Evolutionary conservation across 2,329 filamentous ascomycete species (phyloP).

Genomic region (Amylocarpus encephaloides): DNA sequence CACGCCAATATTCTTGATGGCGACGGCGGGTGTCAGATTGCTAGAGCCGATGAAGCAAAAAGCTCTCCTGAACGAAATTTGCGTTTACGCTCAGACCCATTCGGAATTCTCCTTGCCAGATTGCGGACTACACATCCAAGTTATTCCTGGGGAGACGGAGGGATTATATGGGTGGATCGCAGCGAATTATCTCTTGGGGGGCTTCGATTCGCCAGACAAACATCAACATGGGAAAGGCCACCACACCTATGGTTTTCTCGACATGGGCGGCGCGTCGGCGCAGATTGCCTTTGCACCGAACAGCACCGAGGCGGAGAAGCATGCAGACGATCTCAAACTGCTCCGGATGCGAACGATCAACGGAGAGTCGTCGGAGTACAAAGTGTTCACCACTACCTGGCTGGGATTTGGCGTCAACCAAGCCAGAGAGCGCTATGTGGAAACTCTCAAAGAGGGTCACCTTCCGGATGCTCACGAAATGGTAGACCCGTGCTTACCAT

Average conservation of each 20-base stretch:
- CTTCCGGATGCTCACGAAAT: conserved; percentile 57
- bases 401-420: conserved; percentile 95
- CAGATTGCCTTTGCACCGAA: conserved; percentile 98
- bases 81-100: conserved; percentile 69
- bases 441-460: conserved; percentile 63
- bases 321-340: conserved; percentile 82
- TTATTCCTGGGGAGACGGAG: conserved; percentile 93
- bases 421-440: conserved; percentile 78
- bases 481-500: conserved; percentile 85
- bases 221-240: conserved; percentile 82
- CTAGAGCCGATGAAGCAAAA: conserved; percentile 67
- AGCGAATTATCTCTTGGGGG: conserved; percentile 88
- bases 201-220: conserved; percentile 70
- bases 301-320: conserved; percentile 78
- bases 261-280: conserved; percentile 96
- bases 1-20: conserved; percentile 91
- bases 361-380: conserved; percentile 71
- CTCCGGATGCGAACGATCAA: conserved; percentile 78
- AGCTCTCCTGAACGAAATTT: conserved; percentile 69
- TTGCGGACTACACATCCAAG: conserved; percentile 82
- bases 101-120: conserved; percentile 84
- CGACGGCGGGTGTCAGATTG: conserved; percentile 90
- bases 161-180: conserved; percentile 97
- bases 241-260: conserved; percentile 92
- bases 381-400: conserved; percentile 94